Conservation (phyloP, 257 asterid species). For the Lithospermum erythrorhizon region DNA sequence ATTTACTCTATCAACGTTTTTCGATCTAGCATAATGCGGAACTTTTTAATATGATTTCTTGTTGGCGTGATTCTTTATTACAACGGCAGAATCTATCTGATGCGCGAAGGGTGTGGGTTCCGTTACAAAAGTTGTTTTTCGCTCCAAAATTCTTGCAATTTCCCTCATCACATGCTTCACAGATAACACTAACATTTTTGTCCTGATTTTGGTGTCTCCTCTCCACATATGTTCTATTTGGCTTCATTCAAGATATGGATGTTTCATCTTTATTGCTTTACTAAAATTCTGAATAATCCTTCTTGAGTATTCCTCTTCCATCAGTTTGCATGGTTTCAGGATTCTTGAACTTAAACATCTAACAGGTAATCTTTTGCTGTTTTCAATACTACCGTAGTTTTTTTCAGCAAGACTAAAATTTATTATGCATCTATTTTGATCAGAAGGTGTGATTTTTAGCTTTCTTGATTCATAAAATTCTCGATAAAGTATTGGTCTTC, state of each 20-base stretch:
- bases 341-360: neutral
- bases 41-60: no score
- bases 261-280: neutral
- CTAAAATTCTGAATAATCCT: neutral
- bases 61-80: no score
- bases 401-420: neutral
- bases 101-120: no score
- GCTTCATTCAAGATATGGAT: constrained; percentile 7
- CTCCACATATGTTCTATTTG: neutral
- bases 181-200: no score
- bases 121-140: no score
- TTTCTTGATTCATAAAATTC: neutral
- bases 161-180: constrained; percentile 4
- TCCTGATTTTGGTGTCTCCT: neutral
- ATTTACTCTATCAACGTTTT: no score
- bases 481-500: no score
- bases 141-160: constrained; percentile 7
- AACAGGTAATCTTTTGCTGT: neutral
- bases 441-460: neutral
- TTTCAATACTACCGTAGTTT: neutral
- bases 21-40: no score
- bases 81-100: no score
- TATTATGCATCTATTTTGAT: neutral
- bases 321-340: neutral
- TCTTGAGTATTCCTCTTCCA: neutral